Conservation (phyloP, 2,329 filamentous ascomycete species). For the Talaromyces sp. region DNA sequence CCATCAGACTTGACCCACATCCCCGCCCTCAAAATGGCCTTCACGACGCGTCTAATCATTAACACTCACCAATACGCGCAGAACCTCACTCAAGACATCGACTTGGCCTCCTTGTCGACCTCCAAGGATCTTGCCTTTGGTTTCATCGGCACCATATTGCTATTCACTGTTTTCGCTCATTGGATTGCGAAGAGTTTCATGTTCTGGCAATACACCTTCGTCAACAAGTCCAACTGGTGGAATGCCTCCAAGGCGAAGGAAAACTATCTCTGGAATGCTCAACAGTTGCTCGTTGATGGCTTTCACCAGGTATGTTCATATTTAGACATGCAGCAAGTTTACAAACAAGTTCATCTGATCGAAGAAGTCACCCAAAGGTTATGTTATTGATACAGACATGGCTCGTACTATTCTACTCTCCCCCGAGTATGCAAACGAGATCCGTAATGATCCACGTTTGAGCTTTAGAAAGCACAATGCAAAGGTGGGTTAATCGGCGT, state of each 20-base stretch:
- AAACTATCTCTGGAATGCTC: background rate
- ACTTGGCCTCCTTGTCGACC: background rate
- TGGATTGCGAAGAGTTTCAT: background rate
- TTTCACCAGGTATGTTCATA: constrained; percentile 7
- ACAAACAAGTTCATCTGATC: background rate
- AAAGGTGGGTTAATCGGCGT: background rate
- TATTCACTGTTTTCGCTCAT: background rate
- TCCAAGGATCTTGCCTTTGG: background rate
- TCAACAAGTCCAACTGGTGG: constrained; percentile 9
- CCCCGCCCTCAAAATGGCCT: background rate
- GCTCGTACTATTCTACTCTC: constrained; percentile 6
- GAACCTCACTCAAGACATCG: background rate
- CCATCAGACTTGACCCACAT: background rate
- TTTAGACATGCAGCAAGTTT: background rate
- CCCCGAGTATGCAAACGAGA: constrained; percentile 16
- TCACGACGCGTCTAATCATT: background rate
- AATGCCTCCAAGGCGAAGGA: constrained; percentile 12
- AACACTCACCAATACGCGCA: background rate
- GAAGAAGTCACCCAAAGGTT: constrained; percentile 12
- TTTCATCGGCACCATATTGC: background rate
- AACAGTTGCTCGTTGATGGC: constrained; percentile 8
- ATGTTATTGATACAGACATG: constrained; percentile 15
- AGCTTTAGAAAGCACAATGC: background rate
- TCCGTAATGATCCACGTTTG: constrained; percentile 11
- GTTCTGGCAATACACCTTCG: background rate